phyloP scores from a whole-genome alignment of 2,329 filamentous ascomycete genomes.

The Diaporthe aspalathi region DNA sequence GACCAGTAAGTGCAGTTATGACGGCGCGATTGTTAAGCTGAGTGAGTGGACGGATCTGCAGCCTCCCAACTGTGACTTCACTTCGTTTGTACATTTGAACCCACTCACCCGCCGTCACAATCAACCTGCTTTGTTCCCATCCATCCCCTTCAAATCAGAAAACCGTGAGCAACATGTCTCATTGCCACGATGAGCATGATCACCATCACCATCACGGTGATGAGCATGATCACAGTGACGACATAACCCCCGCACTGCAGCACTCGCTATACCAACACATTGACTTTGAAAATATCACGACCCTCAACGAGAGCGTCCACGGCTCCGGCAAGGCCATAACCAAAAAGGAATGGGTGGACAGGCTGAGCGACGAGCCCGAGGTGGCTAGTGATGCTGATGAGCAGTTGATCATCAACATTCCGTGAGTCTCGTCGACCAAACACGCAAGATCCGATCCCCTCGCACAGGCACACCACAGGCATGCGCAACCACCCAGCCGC shows the following conservation, averaged over 20 bases:
- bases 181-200: slow-evolving; percentile 52
- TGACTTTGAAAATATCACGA: slow-evolving; percentile 85
- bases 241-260: slow-evolving; percentile 91
- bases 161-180: slow-evolving; percentile 43
- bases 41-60: not conserved
- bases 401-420: slow-evolving; percentile 91
- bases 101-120: not conserved
- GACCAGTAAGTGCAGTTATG: not conserved
- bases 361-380: slow-evolving; percentile 77
- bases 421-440: slow-evolving; percentile 65
- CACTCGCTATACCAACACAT: slow-evolving; percentile 92
- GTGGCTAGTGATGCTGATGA: slow-evolving; percentile 89
- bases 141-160: too few species aligned
- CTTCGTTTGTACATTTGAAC: slow-evolving; percentile 32
- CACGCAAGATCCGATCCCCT: not conserved
- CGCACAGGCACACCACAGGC: not conserved
- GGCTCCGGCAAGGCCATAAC: slow-evolving; percentile 80
- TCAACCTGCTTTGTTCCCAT: not conserved
- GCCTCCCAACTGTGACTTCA: slow-evolving; percentile 2
- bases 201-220: slow-evolving; percentile 66
- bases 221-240: slow-evolving; percentile 88
- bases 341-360: slow-evolving; percentile 91
- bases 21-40: not conserved
- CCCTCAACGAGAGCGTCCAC: slow-evolving; percentile 81
- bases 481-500: not conserved